phyloP scores from a whole-genome alignment of 1,284 basidiomycete genomes.

The Papiliotrema fonsecae region DNA sequence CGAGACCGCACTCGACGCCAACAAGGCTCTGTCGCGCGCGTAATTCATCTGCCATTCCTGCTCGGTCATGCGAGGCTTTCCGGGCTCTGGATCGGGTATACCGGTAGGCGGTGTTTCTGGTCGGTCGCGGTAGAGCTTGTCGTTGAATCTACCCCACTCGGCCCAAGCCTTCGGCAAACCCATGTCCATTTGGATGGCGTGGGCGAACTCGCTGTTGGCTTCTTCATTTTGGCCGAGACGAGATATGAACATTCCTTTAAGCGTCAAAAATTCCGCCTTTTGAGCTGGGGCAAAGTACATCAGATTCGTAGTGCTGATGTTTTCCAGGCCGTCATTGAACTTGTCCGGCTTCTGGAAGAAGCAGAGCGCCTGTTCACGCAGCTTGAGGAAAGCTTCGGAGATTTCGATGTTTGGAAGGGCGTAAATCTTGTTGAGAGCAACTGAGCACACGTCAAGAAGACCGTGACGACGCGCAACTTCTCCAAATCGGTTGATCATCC shows the following conservation, averaged over 20 bases:
- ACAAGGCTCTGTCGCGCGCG: slow-evolving; percentile 52
- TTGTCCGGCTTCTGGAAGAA: slow-evolving; percentile 96
- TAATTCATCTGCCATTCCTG: slow-evolving; percentile 41
- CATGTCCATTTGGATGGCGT: slow-evolving; percentile 95
- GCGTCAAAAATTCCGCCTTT: slow-evolving; percentile 98
- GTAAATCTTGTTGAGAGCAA: slow-evolving; percentile 93
- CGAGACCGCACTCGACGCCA: slow-evolving; percentile 88
- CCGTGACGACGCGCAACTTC: slow-evolving; percentile 98
- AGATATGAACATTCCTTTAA: slow-evolving; percentile 99
- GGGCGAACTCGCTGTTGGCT: slow-evolving; percentile 86
- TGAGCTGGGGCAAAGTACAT: slow-evolving; percentile 95
- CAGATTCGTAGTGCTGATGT: slow-evolving; percentile 98
- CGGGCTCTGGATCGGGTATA: slow-evolving; percentile 41
- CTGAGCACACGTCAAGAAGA: slow-evolving; percentile 92
- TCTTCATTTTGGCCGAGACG: slow-evolving; percentile 83
- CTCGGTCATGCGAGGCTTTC: slow-evolving; percentile 68
- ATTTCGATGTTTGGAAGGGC: slow-evolving; percentile 99
- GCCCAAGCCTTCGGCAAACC: slow-evolving; percentile 95
- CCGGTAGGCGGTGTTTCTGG: slow-evolving; percentile 33
- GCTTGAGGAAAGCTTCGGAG: slow-evolving; percentile 97
- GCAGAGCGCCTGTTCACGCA: slow-evolving; percentile 98
- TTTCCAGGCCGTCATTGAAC: slow-evolving; percentile 87
- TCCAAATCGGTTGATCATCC: slow-evolving; percentile 99
- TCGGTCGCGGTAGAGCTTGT: slow-evolving; percentile 69
- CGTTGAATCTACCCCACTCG: slow-evolving; percentile 95